Evolutionary conservation across 2,329 filamentous ascomycete genomes (phyloP), one percentile per base, ranked within the genome.

Genomic region (Alternaria panax): DNA sequence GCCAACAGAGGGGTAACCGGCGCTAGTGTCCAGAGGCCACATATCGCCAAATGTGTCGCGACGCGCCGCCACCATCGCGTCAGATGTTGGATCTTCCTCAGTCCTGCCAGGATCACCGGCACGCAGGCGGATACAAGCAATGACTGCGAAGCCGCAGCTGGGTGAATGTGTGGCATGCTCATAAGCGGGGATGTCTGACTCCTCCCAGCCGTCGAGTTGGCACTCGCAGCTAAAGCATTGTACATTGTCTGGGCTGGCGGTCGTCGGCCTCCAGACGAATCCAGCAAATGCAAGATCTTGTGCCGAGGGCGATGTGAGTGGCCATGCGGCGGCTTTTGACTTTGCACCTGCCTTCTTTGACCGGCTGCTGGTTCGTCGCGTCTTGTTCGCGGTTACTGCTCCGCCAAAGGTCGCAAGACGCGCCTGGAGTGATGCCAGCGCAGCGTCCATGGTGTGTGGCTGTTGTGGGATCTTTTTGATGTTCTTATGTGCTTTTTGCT

Each of bases 191-290:
- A 92, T 87, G 74, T 99, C 95, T 22, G 89, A 88, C 38, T 89
- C 85, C 71, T 98, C 94, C 95, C 95, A 99, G 60, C 93, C 93
- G 75, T 96, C 93, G 12, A 99, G 85, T 55, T 89, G 87, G 75
- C 92, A 91, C 63, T 88, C 83, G 80, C 95, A 99, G 36, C 93
- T 84, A 78, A 96, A 98, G 78, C 95, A 99, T 67, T 88, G 86
- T 47, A 92, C 92, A 77, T 98, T 98, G 78, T 99, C 95, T 36
- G 89, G 89, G 72, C 88, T 91, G 46, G 87, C 85, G 51, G 87
- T 83, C 14, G 86, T 87, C 2, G 95, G 94, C 61, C 89, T 87
- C 80, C 92, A 98, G 80, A 90, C 95, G 81, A 99, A 97, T 36
- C 95, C 95, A 57, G 95, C 94, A 73, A 87, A 88, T 5, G 95